Conservation (phyloP, 768 basidiomycete species). For the Mycena venus region DNA sequence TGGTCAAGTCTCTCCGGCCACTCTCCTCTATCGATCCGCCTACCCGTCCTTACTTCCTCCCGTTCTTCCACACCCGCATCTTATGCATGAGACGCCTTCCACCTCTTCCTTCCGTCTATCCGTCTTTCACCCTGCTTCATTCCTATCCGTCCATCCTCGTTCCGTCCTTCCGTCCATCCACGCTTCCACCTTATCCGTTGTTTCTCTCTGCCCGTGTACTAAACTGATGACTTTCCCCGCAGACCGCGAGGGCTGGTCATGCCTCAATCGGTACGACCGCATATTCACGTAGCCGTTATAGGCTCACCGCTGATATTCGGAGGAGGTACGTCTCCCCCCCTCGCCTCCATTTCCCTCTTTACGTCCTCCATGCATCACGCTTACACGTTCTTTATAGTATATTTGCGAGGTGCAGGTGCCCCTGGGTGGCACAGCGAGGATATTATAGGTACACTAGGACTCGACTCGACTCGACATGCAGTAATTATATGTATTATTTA, state of each 20-base stretch:
- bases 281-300: slow-evolving; percentile 51
- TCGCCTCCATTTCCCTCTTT: no score
- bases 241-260: slow-evolving; percentile 77
- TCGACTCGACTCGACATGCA: not conserved
- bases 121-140: not conserved
- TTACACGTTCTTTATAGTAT: no score
- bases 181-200: not conserved
- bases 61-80: no score
- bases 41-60: no score
- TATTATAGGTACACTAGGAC: not conserved
- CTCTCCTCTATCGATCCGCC: no score
- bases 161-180: not conserved
- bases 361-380: no score
- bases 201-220: not conserved
- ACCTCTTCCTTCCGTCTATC: not conserved
- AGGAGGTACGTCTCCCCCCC: no score
- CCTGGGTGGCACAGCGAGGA: no score
- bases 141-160: not conserved
- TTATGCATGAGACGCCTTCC: no score
- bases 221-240: not conserved
- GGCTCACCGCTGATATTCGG: no score
- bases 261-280: slow-evolving; percentile 67
- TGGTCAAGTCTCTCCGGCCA: no score
- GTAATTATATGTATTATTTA: slow-evolving; percentile 22
- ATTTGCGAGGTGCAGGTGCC: no score